A percentile compares a stretch with the other conserved stretches of the same genome.
Conservation (phyloP, 2,329 filamentous ascomycete genomes). For the Metarhizium album region DNA sequence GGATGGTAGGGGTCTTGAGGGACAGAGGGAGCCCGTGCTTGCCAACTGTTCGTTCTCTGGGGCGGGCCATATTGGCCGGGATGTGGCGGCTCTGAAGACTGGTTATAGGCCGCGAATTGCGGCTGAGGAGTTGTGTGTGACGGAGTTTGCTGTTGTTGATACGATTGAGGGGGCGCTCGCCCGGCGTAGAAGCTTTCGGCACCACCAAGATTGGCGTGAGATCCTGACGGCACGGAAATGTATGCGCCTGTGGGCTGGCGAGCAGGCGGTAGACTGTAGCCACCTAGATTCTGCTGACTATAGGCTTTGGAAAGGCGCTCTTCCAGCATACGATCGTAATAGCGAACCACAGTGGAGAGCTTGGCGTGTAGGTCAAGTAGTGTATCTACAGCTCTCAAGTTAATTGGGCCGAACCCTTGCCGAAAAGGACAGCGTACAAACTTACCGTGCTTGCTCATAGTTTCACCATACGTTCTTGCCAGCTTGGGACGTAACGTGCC, state of each 20-base stretch:
- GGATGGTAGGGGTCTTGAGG: slow-evolving; percentile 20
- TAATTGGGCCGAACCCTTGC: background rate
- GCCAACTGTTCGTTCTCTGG: slow-evolving; percentile 43
- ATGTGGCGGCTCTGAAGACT: slow-evolving; percentile 27
- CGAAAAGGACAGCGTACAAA: slow-evolving; percentile 5
- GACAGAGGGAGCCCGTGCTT: slow-evolving; percentile 26
- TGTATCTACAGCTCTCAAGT: slow-evolving; percentile 49
- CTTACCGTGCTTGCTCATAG: slow-evolving; percentile 97
- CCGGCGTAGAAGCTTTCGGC: slow-evolving; percentile 78
- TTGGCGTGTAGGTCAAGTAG: slow-evolving; percentile 91
- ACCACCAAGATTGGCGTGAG: slow-evolving; percentile 35
- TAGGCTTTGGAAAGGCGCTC: slow-evolving; percentile 90
- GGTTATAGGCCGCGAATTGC: slow-evolving; percentile 33
- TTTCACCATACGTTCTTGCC: slow-evolving; percentile 91
- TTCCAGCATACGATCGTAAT: slow-evolving; percentile 97
- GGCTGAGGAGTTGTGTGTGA: slow-evolving; percentile 24
- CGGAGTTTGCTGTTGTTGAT: slow-evolving; percentile 20
- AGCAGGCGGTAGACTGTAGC: slow-evolving; percentile 46
- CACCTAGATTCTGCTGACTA: slow-evolving; percentile 62
- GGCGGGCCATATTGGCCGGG: slow-evolving; percentile 33
- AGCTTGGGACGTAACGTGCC: slow-evolving; percentile 87
- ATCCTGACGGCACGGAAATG: slow-evolving; percentile 52
- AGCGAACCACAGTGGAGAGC: slow-evolving; percentile 87
- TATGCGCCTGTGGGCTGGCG: slow-evolving; percentile 54
- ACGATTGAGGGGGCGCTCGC: slow-evolving; percentile 35